These are phyloP conservation scores for Scenedesmus sp. DNA, from an alignment of 163 green algal genomes.

Conservation along the genomic window DNA sequence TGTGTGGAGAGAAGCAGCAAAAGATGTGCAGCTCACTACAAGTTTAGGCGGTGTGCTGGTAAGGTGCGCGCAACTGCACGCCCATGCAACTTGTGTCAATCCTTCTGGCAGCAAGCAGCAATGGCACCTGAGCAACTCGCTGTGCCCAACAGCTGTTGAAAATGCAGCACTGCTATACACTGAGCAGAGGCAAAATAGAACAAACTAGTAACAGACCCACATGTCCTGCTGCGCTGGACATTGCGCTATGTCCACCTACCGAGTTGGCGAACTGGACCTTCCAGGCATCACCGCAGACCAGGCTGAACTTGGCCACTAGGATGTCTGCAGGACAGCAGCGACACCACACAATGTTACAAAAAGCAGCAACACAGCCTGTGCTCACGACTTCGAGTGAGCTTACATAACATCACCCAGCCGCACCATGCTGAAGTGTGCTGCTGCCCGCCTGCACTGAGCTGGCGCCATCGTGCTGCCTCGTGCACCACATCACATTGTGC, in stretches of 20 bases:
- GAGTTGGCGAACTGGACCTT: slow-evolving; percentile 44
- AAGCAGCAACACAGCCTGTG: neutral
- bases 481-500: neutral
- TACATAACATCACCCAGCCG: neutral
- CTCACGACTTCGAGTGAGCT: too few species aligned
- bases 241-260: neutral
- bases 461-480: too few species aligned
- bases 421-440: neutral
- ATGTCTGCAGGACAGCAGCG: neutral
- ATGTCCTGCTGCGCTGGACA: neutral
- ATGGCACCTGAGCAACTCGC: neutral
- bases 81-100: too few species aligned
- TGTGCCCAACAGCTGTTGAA: neutral
- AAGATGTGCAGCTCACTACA: too few species aligned
- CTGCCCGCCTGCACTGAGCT: neutral
- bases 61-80: too few species aligned
- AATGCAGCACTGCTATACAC: neutral
- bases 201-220: neutral
- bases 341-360: neutral
- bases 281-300: slow-evolving; percentile 23
- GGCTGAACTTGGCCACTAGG: slow-evolving; percentile 9
- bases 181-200: neutral
- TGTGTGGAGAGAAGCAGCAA: too few species aligned
- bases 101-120: neutral
- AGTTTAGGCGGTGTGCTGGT: too few species aligned